Conservation (phyloP, 495 filamentous ascomycete genomes). For the Aspergillus taichungensis region DNA sequence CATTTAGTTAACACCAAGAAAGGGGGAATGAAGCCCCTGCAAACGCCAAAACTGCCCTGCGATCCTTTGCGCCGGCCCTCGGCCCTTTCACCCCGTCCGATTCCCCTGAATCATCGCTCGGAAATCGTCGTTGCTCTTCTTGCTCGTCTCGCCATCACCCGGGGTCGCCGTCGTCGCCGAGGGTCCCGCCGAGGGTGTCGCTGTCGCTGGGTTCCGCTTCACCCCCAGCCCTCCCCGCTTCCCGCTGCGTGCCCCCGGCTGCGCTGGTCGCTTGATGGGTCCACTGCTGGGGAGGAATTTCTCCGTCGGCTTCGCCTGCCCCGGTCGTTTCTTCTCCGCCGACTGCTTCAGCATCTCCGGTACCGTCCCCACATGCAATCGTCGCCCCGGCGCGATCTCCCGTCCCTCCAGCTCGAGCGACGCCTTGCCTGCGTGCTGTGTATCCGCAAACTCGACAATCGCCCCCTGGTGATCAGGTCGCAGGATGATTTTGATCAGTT, state of each 20-base stretch:
- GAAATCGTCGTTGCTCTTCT: slow-evolving; percentile 85
- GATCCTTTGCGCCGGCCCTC: slow-evolving; percentile 18
- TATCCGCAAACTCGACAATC: slow-evolving; percentile 69
- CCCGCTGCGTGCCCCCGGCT: slow-evolving; percentile 38
- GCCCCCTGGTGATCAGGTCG: slow-evolving; percentile 78
- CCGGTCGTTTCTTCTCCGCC: slow-evolving; percentile 45
- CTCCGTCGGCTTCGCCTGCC: slow-evolving; percentile 18
- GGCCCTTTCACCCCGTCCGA: slow-evolving; percentile 22
- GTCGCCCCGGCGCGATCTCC: slow-evolving; percentile 56
- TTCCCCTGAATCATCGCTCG: slow-evolving; percentile 58
- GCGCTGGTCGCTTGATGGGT: slow-evolving; percentile 48
- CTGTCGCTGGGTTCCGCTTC: slow-evolving; percentile 40
- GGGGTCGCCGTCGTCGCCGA: slow-evolving; percentile 10
- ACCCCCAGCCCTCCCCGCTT: slow-evolving; percentile 45
- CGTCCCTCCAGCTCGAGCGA: slow-evolving; percentile 61
- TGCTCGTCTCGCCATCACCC: slow-evolving; percentile 21
- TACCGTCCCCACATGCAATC: slow-evolving; percentile 58
- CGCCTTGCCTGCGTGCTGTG: slow-evolving; percentile 65
- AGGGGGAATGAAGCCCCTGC: background rate
- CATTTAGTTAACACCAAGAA: background rate
- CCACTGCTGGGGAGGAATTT: slow-evolving; percentile 46
- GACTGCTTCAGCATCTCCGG: slow-evolving; percentile 57
- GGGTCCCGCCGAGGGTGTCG: slow-evolving; percentile 20
- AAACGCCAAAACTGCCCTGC: slow-evolving; percentile 17
- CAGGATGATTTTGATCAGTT: slow-evolving; percentile 46